A percentile compares a stretch with the other conserved stretches of the same genome.
Conservation (phyloP, 805 yeast genomes). For the Zygoascus flipseniorum region DNA sequence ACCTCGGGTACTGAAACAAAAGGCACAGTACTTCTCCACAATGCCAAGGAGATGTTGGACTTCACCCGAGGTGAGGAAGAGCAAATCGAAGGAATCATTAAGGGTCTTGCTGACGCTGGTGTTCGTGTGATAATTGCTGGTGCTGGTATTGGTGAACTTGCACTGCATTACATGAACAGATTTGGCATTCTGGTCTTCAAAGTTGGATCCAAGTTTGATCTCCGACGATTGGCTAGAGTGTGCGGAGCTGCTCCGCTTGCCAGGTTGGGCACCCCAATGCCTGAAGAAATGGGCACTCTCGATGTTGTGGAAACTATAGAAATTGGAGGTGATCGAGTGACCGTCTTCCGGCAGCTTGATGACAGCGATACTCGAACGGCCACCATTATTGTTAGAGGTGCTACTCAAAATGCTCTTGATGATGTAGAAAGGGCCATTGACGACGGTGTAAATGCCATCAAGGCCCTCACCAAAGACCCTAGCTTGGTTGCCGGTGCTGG, state of each 20-base stretch:
- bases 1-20: slow-evolving; percentile 95
- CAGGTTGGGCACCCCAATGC: slow-evolving; percentile 87
- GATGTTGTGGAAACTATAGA: slow-evolving; percentile 87
- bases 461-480: slow-evolving; percentile 77
- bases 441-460: slow-evolving; percentile 89
- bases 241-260: slow-evolving; percentile 97
- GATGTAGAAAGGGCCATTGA: slow-evolving; percentile 96
- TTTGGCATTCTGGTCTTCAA: slow-evolving; percentile 75
- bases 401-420: slow-evolving; percentile 87
- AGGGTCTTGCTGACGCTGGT: slow-evolving; percentile 76
- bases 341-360: slow-evolving; percentile 73
- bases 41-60: slow-evolving; percentile 94
- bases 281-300: slow-evolving; percentile 84
- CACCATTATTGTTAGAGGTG: slow-evolving; percentile 91
- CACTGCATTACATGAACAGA: slow-evolving; percentile 86
- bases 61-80: slow-evolving; percentile 95
- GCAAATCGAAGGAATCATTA: slow-evolving; percentile 78
- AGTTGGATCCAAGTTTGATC: slow-evolving; percentile 89
- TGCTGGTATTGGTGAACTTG: slow-evolving; percentile 84
- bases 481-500: slow-evolving; percentile 94
- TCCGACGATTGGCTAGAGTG: slow-evolving; percentile 88
- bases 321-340: slow-evolving; percentile 96
- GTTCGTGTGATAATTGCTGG: slow-evolving; percentile 91
- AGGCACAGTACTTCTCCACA: slow-evolving; percentile 92
- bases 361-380: slow-evolving; percentile 63